Base-by-base conservation (phyloP, 2,329 filamentous ascomycete species). In the Fonsecaea nubica region DNA sequence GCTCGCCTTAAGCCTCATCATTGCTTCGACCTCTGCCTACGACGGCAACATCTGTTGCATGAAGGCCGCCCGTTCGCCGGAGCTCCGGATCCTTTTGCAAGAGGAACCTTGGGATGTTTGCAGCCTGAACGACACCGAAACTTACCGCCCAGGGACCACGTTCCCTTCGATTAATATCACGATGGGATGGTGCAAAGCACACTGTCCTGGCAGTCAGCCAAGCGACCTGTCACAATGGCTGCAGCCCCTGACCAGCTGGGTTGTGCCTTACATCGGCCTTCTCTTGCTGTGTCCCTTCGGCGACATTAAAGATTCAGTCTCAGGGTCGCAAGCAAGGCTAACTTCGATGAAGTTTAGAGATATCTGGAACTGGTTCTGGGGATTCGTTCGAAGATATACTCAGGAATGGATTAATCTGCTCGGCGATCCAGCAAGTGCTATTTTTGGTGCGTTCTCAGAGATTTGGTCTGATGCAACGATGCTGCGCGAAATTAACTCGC, bases 211-310 rank as follows among this genome's bases (percentile, higher is more conserved):
- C 21, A 59, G 30, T 15, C 54, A 40, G 54, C 54, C 21, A 9
- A 57, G 54, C 21, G 54, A 57, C 12, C 25, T 57, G 38, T 21
- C n/a, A 21, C 54, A 57, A 35, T 57, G 54, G 54, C 33, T 57
- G 54, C 54, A 57, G 54, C 54, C 54, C n/a, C 33, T 57, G 54
- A 40, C 54, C 7, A 57, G 54, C 25, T 57, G 54, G 54, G 18
- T 57, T 15, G 54, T 15, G n/a, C 54, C 54, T 38, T 57, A 57
- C 30, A 57, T 57, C 4, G 54, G 54, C 9, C 54, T 57, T 38
- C 54, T 57, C 54, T 40, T 57, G 33, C 54, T 57, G n/a, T 57
- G 54, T 38, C 54, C 54, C 10, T 30, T 50, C 5, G 45, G 45
- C 45, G 45, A 30, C n/a, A 30, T 50, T 21, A 50, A 50, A 6